Percentiles rank a stretch among this genome's conserved stretches.
phyloP scores from a whole-genome alignment of 129 eudicot species.

The Rutidosis leptorrhynchoides region DNA sequence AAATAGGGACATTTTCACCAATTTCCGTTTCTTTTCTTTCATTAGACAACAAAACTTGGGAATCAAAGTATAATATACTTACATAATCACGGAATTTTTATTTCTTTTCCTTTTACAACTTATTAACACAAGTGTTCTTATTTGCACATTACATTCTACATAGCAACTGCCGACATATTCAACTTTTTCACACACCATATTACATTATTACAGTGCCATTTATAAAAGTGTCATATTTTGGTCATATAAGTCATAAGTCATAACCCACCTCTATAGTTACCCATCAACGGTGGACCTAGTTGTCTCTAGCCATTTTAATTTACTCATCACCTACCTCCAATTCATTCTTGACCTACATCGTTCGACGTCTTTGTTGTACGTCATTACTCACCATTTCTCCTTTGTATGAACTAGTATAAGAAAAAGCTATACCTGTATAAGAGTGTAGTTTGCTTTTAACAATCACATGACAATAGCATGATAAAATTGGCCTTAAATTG shows the following conservation, averaged over 20 bases:
- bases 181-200: not conserved
- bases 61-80: too few species aligned
- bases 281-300: constrained; percentile 9
- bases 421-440: not conserved
- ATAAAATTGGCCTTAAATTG: not conserved
- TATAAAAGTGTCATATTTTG: not conserved
- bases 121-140: not conserved
- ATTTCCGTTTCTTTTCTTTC: not conserved
- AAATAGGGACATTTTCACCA: too few species aligned
- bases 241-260: too few species aligned
- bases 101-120: too few species aligned
- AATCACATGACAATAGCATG: not conserved
- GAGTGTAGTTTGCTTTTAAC: not conserved
- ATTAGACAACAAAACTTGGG: too few species aligned
- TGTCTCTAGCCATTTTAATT: not conserved
- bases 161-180: not conserved
- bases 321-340: constrained; percentile 1
- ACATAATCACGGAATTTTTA: too few species aligned
- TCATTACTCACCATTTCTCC: not conserved
- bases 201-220: not conserved
- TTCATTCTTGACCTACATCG: not conserved
- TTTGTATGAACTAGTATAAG: not conserved
- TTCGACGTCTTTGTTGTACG: not conserved
- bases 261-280: not conserved
- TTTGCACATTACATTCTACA: not conserved